Base-by-base conservation (phyloP, 805 yeast genomes). In the Myxozyma vanderwaltii region DNA sequence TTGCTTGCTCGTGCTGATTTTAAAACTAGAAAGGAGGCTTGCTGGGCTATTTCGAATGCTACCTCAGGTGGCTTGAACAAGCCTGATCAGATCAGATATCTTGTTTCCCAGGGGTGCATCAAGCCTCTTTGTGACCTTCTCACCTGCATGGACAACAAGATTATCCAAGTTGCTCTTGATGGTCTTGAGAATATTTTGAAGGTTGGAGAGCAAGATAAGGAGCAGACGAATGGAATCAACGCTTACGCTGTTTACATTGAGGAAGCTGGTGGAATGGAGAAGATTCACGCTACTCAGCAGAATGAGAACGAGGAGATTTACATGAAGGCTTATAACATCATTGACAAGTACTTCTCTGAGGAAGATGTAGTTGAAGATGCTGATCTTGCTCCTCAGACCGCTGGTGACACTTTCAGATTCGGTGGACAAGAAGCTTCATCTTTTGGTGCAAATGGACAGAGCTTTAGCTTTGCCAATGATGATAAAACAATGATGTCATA, bases 21-120 rank as follows among this genome's bases (percentile, higher is more conserved):
- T 79, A 91, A 91, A 79, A 92, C 98, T 36, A 89, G 89, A 74
- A 94, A 92, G 76, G 99, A 94, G 79, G 99, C 99, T 2, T 92
- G 98, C 80, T 94, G 99, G 99, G 98, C 98, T 36, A 88, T 94
- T 67, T 91, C 97, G 29, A 94, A 94, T 73, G 98, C 99, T 39
- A 89, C 97, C 17, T 88, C 97, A 8, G 98, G 98, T 68, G 98
- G 97, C 23, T 80, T 91, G 68, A 79, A 86, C 44, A 87, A 85
- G 74, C 98, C 98, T 6, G 96, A 90, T 61, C 96, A 91, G 74
- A 91, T 94, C 69, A 83, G 92, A 70, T 94, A 91, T 76, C 82
- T 94, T 67, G 99, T 94, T 36, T 79, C 81, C 66, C 98, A 94
- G 78, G 99, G 97, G 50, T 90, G 97, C 77, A 91, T 94, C 76